Evolutionary conservation across 164 flowering plant genomes (phyloP).

Genomic region (Magnolia changhungtana): DNA sequence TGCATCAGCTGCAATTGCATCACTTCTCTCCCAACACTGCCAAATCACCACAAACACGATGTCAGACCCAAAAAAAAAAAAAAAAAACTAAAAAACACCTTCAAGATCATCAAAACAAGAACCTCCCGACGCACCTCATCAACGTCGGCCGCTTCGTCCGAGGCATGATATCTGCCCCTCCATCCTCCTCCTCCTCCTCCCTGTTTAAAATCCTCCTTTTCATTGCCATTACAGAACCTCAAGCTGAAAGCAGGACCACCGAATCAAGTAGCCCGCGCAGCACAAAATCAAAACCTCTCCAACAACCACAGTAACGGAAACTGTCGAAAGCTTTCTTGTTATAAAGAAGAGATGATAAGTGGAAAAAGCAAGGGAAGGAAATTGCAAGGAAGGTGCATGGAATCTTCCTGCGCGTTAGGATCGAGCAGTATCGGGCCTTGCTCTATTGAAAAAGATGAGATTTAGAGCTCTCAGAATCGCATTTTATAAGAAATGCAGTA

Average conservation of each 20-base stretch:
- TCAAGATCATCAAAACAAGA: neutral
- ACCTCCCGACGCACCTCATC: slow-evolving; percentile 7
- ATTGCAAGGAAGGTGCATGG: slow-evolving; percentile 21
- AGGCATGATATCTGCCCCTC: slow-evolving; percentile 8
- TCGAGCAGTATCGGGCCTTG: neutral
- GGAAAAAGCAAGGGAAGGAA: neutral
- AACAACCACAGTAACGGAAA: neutral
- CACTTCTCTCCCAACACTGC: slow-evolving; percentile 30
- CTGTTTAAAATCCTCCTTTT: slow-evolving; percentile 26
- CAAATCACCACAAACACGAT: slow-evolving; percentile 8
- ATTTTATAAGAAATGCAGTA: no score
- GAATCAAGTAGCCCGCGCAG: neutral
- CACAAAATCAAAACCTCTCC: neutral
- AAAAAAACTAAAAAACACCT: neutral
- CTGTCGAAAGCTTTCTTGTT: neutral
- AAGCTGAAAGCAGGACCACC: neutral
- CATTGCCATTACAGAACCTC: slow-evolving; percentile 25
- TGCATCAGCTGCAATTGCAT: slow-evolving; percentile 19
- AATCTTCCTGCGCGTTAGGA: slow-evolving; percentile 18
- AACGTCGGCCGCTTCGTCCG: slow-evolving; percentile 25
- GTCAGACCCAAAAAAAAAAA: neutral
- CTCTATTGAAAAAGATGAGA: neutral
- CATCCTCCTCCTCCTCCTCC: slow-evolving; percentile 13
- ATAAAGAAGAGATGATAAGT: neutral
- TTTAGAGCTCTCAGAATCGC: neutral